These are phyloP conservation scores for Entoloma clypeatum DNA, from an alignment of 1,284 basidiomycete species.

Conservation along the genomic window DNA sequence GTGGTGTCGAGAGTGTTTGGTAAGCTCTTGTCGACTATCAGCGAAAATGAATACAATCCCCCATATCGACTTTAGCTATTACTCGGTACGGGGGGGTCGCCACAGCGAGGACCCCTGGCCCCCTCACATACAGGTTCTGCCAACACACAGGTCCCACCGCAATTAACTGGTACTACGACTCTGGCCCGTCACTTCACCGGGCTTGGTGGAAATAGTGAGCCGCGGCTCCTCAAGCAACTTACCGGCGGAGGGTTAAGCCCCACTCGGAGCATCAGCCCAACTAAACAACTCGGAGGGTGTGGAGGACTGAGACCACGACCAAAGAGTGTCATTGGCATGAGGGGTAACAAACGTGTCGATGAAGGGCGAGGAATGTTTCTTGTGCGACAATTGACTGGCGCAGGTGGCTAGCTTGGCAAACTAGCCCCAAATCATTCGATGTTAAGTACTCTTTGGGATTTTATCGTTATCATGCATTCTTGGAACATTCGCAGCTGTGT, in stretches of 20 bases:
- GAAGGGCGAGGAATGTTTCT: slow-evolving; percentile 65
- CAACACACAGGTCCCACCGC: slow-evolving; percentile 45
- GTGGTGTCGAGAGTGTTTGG: slow-evolving; percentile 81
- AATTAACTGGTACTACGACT: slow-evolving; percentile 66
- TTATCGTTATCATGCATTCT: too few relatives aligned
- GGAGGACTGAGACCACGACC: slow-evolving; percentile 43
- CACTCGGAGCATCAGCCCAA: slow-evolving; percentile 55
- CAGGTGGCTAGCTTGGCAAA: slow-evolving; percentile 12
- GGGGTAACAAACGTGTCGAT: slow-evolving; percentile 52
- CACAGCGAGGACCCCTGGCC: slow-evolving; percentile 43
- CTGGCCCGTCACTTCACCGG: slow-evolving; percentile 74
- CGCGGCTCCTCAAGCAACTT: slow-evolving; percentile 51
- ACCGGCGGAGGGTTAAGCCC: slow-evolving; percentile 66
- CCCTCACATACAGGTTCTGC: slow-evolving; percentile 44
- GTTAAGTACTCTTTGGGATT: neutral
- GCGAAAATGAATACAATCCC: slow-evolving; percentile 2
- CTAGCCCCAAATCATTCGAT: neutral
- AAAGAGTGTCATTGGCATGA: slow-evolving; percentile 61
- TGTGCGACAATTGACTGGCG: slow-evolving; percentile 69
- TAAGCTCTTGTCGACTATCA: slow-evolving; percentile 33
- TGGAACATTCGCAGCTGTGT: too few relatives aligned
- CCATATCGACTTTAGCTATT: slow-evolving; percentile 44
- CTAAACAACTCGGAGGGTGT: slow-evolving; percentile 46
- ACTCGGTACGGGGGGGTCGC: slow-evolving; percentile 45
- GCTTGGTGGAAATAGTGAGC: slow-evolving; percentile 39